Evolutionary conservation across 768 basidiomycete genomes (phyloP).

Genomic region (Amanita thiersii): DNA sequence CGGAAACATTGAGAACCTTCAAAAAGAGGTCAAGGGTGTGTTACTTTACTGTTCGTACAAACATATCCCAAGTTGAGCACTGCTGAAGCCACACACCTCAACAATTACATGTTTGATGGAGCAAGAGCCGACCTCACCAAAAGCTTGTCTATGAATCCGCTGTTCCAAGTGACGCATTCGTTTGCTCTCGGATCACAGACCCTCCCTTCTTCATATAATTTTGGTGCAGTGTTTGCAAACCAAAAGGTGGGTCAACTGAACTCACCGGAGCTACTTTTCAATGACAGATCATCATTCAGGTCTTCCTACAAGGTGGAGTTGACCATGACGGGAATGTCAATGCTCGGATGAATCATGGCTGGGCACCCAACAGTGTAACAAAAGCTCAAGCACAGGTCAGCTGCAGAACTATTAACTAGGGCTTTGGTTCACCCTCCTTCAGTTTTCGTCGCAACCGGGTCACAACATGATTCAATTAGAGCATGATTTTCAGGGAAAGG

Average conservation of each 20-base stretch:
- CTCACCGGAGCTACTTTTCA: constrained; percentile 15
- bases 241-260: constrained; percentile 43
- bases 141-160: constrained; percentile 85
- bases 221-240: constrained; percentile 88
- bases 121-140: constrained; percentile 95
- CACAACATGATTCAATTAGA: constrained; percentile 93
- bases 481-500: constrained; percentile 86
- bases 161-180: constrained; percentile 97
- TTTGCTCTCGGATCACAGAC: constrained; percentile 87
- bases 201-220: constrained; percentile 85
- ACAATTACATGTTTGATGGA: constrained; percentile 96
- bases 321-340: constrained; percentile 92
- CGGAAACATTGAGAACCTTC: constrained; percentile 88
- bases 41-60: constrained; percentile 7
- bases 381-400: constrained; percentile 86
- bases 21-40: constrained; percentile 88
- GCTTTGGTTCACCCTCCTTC: constrained; percentile 10
- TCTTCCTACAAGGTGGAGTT: constrained; percentile 87
- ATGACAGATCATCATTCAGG: constrained; percentile 33
- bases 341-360: constrained; percentile 84
- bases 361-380: constrained; percentile 68
- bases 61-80: constrained; percentile 7
- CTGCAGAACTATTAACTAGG: constrained; percentile 6
- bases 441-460: constrained; percentile 71
- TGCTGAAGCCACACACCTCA: constrained; percentile 72